These are phyloP conservation scores for Gyromitra esculenta DNA, from an alignment of 2,329 filamentous ascomycete genomes.

Conservation along the genomic window DNA sequence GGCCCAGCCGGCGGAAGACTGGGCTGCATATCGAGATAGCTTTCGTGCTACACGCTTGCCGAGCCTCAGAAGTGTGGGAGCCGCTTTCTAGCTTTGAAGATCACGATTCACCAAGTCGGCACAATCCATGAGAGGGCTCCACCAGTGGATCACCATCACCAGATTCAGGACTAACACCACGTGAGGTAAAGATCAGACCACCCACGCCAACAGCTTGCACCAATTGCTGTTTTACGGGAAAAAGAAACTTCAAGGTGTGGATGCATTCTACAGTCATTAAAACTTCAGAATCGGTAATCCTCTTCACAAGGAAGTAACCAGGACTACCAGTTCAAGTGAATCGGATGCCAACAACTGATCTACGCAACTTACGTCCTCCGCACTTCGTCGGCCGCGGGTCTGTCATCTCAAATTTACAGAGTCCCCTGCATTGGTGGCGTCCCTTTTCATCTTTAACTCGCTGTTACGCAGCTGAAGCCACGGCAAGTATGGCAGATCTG, in stretches of 20 bases:
- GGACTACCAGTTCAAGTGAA: constrained; percentile 17
- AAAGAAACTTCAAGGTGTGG: constrained; percentile 25
- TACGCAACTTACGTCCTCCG: constrained; percentile 19
- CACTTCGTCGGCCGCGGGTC: constrained; percentile 14
- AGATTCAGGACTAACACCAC: constrained; percentile 38
- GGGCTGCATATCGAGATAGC: constrained; percentile 23
- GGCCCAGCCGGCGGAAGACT: constrained; percentile 19
- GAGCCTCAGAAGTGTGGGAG: constrained; percentile 41
- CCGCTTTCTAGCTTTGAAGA: constrained; percentile 44
- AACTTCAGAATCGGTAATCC: constrained; percentile 20
- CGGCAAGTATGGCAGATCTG: constrained; percentile 34
- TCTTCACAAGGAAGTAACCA: constrained; percentile 1
- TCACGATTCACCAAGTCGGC: constrained; percentile 41
- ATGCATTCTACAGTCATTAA: constrained; percentile 11
- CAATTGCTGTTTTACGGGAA: constrained; percentile 31
- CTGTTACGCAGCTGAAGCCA: constrained; percentile 27
- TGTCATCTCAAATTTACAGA: constrained; percentile 22
- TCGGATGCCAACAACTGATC: constrained; percentile 33
- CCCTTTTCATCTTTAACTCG: constrained; percentile 46
- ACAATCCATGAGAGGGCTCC: constrained; percentile 5
- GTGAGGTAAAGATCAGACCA: constrained; percentile 47
- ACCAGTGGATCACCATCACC: constrained; percentile 4
- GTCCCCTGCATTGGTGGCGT: constrained; percentile 46
- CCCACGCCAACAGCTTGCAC: constrained; percentile 36
- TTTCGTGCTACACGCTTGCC: constrained; percentile 41